Base-by-base conservation (phyloP, 2,329 filamentous ascomycete genomes). In the Decorospora gaudefroyi region DNA sequence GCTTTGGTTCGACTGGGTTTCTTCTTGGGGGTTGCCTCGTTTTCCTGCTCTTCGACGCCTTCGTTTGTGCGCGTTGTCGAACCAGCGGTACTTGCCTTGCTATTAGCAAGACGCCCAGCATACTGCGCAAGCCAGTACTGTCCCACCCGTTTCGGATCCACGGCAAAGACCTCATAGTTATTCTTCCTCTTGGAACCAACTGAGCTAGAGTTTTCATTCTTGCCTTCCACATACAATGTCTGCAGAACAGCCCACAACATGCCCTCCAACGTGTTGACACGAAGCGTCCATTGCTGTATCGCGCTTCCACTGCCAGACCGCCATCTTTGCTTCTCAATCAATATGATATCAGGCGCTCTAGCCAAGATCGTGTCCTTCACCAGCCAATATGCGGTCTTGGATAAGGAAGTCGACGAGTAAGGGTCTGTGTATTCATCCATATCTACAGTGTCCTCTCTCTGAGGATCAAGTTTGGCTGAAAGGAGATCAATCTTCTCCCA, bases 221-320 rank as follows among this genome's bases (percentile, higher is more conserved):
- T n/a, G 22, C 6, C 18, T 15, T 56, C 50, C 1, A 26, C 16
- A 22, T 26, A 27, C 6, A 42, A 29, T 6, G 51, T 55, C 25
- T 54, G 37, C 75, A 25, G 68, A 9, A 84, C 77, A 6, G 86
- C 85, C 74, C 90, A 87, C 0, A 95, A 71, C 83, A 93, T 93
- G 3, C 83, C 82, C 67, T 95, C 89, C 15, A 95, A 78, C 59
- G 87, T 85, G 55, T 92, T 92, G 6, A 95, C 88, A 1, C 88
- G 77, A 27, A 93, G 66, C 3, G 88, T 92, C 89, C 89, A 95
- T 69, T 95, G 88, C 47, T 84, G 81, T 1, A 95, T 83, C 0
- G 83, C 79, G 0, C 80, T 72, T 0, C 73, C 77, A 6, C 86
- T 81, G n/a, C 77, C 78, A 2, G 82, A 84, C 2, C 89, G 83